phyloP scores from a whole-genome alignment of 2,329 filamentous ascomycete species.

The Exophiala sp. region DNA sequence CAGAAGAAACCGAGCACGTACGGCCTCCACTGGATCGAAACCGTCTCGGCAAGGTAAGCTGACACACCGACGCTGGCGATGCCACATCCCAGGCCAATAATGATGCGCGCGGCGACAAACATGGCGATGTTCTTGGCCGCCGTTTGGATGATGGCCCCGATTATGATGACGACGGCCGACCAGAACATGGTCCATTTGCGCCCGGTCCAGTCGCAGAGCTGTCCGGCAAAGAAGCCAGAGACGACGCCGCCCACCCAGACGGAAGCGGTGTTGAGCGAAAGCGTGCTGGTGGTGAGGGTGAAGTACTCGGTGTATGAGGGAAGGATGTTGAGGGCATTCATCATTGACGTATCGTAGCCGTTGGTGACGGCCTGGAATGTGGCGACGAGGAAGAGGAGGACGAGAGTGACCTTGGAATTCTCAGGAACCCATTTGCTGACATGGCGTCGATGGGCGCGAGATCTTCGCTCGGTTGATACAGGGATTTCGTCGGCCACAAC shows the following conservation, averaged over 20 bases:
- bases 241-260: constrained; percentile 49
- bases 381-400: neutral
- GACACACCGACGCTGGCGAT: constrained; percentile 42
- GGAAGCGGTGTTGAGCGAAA: constrained; percentile 51
- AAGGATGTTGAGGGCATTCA: constrained; percentile 54
- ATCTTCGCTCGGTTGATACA: no score
- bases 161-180: constrained; percentile 38
- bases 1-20: constrained; percentile 19
- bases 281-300: constrained; percentile 47
- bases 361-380: constrained; percentile 36
- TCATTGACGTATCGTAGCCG: constrained; percentile 41
- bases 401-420: neutral
- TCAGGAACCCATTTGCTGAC: neutral
- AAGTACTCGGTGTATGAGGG: constrained; percentile 54
- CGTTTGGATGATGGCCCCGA: constrained; percentile 45
- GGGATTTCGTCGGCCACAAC: no score
- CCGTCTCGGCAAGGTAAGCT: constrained; percentile 47
- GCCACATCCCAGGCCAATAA: constrained; percentile 45
- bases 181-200: constrained; percentile 43
- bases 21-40: constrained; percentile 13
- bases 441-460: neutral
- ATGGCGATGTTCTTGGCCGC: constrained; percentile 49
- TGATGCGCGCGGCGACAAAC: constrained; percentile 46
- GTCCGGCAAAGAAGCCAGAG: constrained; percentile 41
- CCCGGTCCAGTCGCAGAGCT: constrained; percentile 41